Evolutionary conservation across 2,329 filamentous ascomycete species (phyloP).

Genomic region (Trichoderma sp.): DNA sequence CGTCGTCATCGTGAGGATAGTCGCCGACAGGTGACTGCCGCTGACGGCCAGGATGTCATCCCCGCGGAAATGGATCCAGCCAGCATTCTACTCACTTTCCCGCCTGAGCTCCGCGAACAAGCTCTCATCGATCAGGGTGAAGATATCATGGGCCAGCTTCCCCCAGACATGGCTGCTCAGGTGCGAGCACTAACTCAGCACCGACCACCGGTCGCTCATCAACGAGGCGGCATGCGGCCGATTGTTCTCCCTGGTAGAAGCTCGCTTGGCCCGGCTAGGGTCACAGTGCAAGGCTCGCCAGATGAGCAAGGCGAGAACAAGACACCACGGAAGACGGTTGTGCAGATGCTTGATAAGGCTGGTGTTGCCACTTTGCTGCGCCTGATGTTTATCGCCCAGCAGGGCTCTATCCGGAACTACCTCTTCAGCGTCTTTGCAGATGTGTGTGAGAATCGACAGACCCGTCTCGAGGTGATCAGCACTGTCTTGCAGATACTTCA

Average conservation of each 20-base stretch:
- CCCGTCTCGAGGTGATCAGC: constrained; percentile 89
- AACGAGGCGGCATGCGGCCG: constrained; percentile 39
- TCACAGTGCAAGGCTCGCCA: constrained; percentile 32
- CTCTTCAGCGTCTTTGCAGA: constrained; percentile 87
- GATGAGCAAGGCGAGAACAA: constrained; percentile 60
- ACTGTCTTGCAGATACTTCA: constrained; percentile 91
- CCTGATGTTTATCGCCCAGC: constrained; percentile 97
- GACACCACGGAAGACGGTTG: constrained; percentile 74
- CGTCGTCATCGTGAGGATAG: constrained; percentile 82
- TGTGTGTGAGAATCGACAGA: constrained; percentile 95
- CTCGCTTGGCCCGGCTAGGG: constrained; percentile 35
- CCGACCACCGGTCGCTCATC: constrained; percentile 36
- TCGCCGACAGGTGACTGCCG: constrained; percentile 63
- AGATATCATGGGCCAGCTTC: constrained; percentile 79
- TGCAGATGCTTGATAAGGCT: constrained; percentile 96
- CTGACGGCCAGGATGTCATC: constrained; percentile 54
- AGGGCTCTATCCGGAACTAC: constrained; percentile 79
- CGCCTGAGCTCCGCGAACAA: constrained; percentile 79
- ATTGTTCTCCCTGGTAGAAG: constrained; percentile 39
- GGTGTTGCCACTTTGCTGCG: constrained; percentile 94
- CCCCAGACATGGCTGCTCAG: constrained; percentile 83
- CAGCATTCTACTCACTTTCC: constrained; percentile 87
- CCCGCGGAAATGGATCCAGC: constrained; percentile 84
- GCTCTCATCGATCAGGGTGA: constrained; percentile 91
- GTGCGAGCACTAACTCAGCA: constrained; percentile 68